These are phyloP conservation scores for Blastobotrys attinorum DNA, from an alignment of 805 yeast genomes.

Conservation along the genomic window DNA sequence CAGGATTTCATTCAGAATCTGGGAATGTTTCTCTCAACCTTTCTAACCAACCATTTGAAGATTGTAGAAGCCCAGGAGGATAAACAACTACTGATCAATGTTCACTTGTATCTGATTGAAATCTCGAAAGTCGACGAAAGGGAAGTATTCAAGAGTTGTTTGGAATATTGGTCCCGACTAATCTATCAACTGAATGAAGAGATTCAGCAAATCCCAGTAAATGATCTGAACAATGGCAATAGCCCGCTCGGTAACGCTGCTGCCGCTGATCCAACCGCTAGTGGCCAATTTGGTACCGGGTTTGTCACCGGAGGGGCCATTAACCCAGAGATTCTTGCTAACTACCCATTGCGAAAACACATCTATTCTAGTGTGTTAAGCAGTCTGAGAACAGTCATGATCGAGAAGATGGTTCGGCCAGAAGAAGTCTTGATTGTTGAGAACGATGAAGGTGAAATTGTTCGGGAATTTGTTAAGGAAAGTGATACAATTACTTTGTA, in stretches of 20 bases:
- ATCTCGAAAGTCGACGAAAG: slow-evolving; percentile 89
- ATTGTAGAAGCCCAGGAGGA: slow-evolving; percentile 39
- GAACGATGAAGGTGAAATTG: slow-evolving; percentile 98
- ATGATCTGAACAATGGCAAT: slow-evolving; percentile 53
- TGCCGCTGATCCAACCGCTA: too few species aligned
- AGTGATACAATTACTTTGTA: slow-evolving; percentile 94
- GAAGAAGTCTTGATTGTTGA: slow-evolving; percentile 96
- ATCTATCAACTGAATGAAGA: slow-evolving; percentile 80
- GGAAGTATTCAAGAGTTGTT: slow-evolving; percentile 88
- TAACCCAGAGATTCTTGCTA: slow-evolving; percentile 69
- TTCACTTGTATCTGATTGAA: slow-evolving; percentile 75
- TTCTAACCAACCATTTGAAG: slow-evolving; percentile 69
- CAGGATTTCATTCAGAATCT: slow-evolving; percentile 93
- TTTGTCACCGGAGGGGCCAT: slow-evolving; percentile 62
- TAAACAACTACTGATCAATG: slow-evolving; percentile 54
- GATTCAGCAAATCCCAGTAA: slow-evolving; percentile 69
- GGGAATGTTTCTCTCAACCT: slow-evolving; percentile 86
- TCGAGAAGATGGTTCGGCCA: slow-evolving; percentile 96
- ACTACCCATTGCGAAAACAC: slow-evolving; percentile 79
- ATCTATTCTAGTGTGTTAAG: slow-evolving; percentile 72
- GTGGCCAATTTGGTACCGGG: slow-evolving; percentile 27
- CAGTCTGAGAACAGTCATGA: slow-evolving; percentile 81
- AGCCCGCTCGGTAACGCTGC: slow-evolving; percentile 60
- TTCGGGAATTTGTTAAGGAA: slow-evolving; percentile 93
- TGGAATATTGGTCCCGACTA: slow-evolving; percentile 88